Percentiles rank a stretch among this genome's conserved stretches.
phyloP scores from a whole-genome alignment of 228 moss, liverwort and hornwort species.

The Sphagnum magellanicum region DNA sequence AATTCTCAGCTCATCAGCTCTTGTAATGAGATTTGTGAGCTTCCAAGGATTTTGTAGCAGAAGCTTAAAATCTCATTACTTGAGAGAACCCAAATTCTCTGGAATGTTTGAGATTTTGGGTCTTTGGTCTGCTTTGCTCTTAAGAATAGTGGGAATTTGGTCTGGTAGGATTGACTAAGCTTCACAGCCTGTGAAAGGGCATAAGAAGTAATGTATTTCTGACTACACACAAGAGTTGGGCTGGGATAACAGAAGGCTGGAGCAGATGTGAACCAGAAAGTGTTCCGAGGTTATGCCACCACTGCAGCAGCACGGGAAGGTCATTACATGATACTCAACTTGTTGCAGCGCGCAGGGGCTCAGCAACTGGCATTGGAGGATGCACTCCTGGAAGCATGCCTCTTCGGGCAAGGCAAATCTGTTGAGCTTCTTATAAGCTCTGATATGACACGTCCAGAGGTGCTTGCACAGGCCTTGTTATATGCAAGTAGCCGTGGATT shows the following conservation, averaged over 20 bases:
- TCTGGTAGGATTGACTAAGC: too few species aligned
- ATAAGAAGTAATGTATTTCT: too few species aligned
- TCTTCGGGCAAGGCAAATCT: conserved; percentile 38
- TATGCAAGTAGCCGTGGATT: conserved; percentile 48
- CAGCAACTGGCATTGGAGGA: conserved; percentile 48
- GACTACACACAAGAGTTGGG: not conserved
- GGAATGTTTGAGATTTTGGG: too few species aligned
- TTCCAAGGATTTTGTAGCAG: too few species aligned
- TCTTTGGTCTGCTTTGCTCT: too few species aligned
- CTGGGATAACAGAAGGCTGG: conserved; percentile 19
- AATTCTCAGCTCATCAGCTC: too few species aligned
- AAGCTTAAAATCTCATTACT: too few species aligned
- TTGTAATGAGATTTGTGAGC: too few species aligned
- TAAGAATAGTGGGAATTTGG: too few species aligned
- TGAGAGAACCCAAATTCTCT: too few species aligned
- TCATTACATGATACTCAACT: conserved; percentile 24
- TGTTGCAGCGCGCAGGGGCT: conserved; percentile 40
- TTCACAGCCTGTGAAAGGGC: too few species aligned
- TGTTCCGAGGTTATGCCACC: conserved; percentile 44
- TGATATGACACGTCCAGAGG: conserved; percentile 41
- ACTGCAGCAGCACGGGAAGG: conserved; percentile 47
- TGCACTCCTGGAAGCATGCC: conserved; percentile 43
- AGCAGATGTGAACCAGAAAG: conserved; percentile 38
- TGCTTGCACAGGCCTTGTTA: conserved; percentile 43
- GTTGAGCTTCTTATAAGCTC: conserved; percentile 44